A percentile compares a stretch with the other conserved stretches of the same genome.
phyloP scores from a whole-genome alignment of 176 grass and related monocot species.

The Paspalum notatum region DNA sequence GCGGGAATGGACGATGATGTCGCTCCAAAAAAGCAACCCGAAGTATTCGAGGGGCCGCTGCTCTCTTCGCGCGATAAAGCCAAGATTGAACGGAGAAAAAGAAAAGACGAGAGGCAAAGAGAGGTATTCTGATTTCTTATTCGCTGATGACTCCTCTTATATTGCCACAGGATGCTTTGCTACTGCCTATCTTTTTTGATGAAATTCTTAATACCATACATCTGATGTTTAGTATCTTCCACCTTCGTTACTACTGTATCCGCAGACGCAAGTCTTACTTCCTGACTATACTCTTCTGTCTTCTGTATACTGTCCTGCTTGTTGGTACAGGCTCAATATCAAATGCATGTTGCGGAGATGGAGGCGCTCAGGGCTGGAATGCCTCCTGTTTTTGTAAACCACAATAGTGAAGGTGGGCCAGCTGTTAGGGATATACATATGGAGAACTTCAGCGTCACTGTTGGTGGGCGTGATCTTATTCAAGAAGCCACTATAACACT shows the following conservation, averaged over 20 bases:
- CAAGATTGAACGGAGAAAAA: conserved; percentile 88
- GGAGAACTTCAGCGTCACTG: conserved; percentile 94
- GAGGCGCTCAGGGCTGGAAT: conserved; percentile 87
- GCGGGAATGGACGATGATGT: conserved; percentile 85
- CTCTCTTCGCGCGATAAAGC: conserved; percentile 82
- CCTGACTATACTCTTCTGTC: background rate
- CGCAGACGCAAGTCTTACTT: background rate
- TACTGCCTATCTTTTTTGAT: conserved; percentile 15
- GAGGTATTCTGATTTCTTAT: conserved; percentile 50
- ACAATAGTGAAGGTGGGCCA: conserved; percentile 62
- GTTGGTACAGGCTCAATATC: conserved; percentile 76
- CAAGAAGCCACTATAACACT: conserved; percentile 80
- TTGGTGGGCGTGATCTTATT: conserved; percentile 95
- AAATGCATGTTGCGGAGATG: conserved; percentile 90
- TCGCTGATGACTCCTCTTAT: background rate
- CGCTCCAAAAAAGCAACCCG: conserved; percentile 64
- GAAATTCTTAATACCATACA: background rate
- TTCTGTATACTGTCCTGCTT: conserved; percentile 22
- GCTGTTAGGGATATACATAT: conserved; percentile 93
- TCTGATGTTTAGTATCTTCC: background rate
- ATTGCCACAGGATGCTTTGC: background rate
- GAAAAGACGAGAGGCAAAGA: conserved; percentile 95
- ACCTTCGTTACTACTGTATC: background rate
- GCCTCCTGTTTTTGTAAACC: conserved; percentile 82
- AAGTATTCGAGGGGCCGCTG: conserved; percentile 79